Base-by-base conservation (phyloP, 2,329 filamentous ascomycete species). In the Ophiostoma triangulosporum region DNA sequence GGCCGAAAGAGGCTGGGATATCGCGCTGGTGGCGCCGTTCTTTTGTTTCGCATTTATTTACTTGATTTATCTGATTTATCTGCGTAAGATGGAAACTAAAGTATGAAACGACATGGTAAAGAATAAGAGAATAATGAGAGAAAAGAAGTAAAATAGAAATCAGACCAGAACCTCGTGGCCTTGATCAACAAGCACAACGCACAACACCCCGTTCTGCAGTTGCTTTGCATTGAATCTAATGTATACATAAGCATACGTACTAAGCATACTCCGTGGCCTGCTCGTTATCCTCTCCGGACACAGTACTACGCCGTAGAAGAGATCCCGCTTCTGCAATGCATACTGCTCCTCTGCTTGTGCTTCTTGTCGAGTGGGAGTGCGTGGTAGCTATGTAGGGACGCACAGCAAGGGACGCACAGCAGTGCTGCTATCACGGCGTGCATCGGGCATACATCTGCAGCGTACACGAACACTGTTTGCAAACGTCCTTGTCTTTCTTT, bases 1-100 rank as follows among this genome's bases (percentile, higher is more conserved):
- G 52, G 24, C 57, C 57, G 3, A 46, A 58, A 54, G 27, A 27
- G 57, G 20, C 53, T 53, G 54, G 52, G 50, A 54, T 54, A 56
- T 56, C 50, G 55, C 52, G 48, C 52, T 53, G 43, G 32, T 54
- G 51, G 31, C 9, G n/a, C 48, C 27, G 27, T 49, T 43, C 29
- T 43, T 50, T 50, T 35, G 27, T 17, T 36, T 35, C n/a, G 22
- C 9, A n/a, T 20, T 15, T 29, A n/a, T 32, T 48, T 38, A 17
- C 48, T 26, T 43, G 38, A 43, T 43, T 43, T 43, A 24, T 24
- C 20, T 43, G 20, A n/a, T n/a, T n/a, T n/a, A n/a, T n/a, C n/a
- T n/a, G n/a, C n/a, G n/a, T n/a, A n/a, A n/a, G n/a, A n/a, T n/a
- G n/a, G n/a, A n/a, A n/a, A n/a, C 14, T 43, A 6, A 24, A 17